These are phyloP conservation scores for Phaeoacremonium minimum DNA, from an alignment of 2,329 filamentous ascomycete genomes.

Conservation along the genomic window DNA sequence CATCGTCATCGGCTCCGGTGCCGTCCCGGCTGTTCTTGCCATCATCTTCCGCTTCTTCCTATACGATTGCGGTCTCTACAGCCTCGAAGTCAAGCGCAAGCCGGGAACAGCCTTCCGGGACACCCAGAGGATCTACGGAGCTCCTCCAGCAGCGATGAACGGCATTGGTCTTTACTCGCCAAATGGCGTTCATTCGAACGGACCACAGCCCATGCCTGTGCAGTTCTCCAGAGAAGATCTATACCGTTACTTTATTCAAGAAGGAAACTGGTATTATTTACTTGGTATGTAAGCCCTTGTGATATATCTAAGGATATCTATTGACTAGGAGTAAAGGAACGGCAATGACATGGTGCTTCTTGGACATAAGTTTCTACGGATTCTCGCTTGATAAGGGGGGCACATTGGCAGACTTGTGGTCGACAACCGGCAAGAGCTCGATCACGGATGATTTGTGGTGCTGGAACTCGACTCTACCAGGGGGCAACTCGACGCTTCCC, in stretches of 20 bases:
- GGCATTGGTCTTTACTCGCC: conserved; percentile 27
- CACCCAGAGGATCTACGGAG: conserved; percentile 54
- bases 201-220: conserved; percentile 30
- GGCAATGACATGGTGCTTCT: conserved; percentile 43
- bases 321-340: conserved; percentile 6
- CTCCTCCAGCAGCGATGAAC: conserved; percentile 22
- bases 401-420: conserved; percentile 37
- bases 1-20: conserved; percentile 62
- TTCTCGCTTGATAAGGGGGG: conserved; percentile 44
- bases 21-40: conserved; percentile 58
- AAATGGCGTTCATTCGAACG: conserved; percentile 11
- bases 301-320: background rate
- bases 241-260: conserved; percentile 44
- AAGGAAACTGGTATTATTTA: conserved; percentile 41
- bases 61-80: conserved; percentile 62
- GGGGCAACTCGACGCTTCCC: conserved; percentile 38
- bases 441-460: conserved; percentile 36
- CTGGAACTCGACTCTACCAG: conserved; percentile 39
- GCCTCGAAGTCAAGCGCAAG: conserved; percentile 61
- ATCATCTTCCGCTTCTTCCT: conserved; percentile 64
- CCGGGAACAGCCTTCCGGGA: conserved; percentile 54
- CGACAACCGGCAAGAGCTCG: conserved; percentile 23
- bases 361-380: conserved; percentile 55
- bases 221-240: conserved; percentile 45
- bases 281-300: conserved; percentile 19